Base-by-base conservation (phyloP, 306 rosid species). In the Crotalaria pallida region DNA sequence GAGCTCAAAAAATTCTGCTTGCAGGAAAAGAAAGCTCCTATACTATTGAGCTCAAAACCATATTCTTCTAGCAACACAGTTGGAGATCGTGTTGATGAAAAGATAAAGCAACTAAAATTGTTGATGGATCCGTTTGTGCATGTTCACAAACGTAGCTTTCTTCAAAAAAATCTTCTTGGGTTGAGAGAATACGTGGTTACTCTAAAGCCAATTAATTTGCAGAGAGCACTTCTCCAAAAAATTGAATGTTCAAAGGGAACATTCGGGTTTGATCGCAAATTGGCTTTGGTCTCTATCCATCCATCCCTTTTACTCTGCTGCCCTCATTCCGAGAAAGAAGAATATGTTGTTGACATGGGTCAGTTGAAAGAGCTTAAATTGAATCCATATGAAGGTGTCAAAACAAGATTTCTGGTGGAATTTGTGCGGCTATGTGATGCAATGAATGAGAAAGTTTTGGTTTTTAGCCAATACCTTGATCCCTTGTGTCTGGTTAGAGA, bases 121-220 rank as follows among this genome's bases (percentile, higher is more conserved):
- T 16, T 68, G 22, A 68, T 81, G 82, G 76, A 70, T 49, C 77
- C 85, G 0, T 77, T 77, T 60, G 85, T 81, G 8, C 76, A 77
- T 63, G 77, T 81, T 38, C 70, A 81, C 74, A 73, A 77, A 56
- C 80, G 82, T 4, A 62, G 66, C 29, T 72, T 81, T 33, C 85
- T 81, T 55, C 47, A 47, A 18, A 73, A 77, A 10, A 77, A 33
- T 12, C 85, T 81, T 73, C 85, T 73, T 22, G 85, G 85, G 6
- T 49, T 77, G 69, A 77, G 74, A 31, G 61, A 77, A 1, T 77
- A 79, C 58, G 74, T 81, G 48, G 57, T 81, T 77, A 27, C 26
- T 27, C 24, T 81, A 50, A 81, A 68, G n/a, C n/a, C n/a, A n/a
- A n/a, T n/a, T n/a, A n/a, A 11, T 3, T 9, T 69, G n/a, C 85